phyloP scores from a whole-genome alignment of 2,329 filamentous ascomycete species.

The Talaromyces sp. region DNA sequence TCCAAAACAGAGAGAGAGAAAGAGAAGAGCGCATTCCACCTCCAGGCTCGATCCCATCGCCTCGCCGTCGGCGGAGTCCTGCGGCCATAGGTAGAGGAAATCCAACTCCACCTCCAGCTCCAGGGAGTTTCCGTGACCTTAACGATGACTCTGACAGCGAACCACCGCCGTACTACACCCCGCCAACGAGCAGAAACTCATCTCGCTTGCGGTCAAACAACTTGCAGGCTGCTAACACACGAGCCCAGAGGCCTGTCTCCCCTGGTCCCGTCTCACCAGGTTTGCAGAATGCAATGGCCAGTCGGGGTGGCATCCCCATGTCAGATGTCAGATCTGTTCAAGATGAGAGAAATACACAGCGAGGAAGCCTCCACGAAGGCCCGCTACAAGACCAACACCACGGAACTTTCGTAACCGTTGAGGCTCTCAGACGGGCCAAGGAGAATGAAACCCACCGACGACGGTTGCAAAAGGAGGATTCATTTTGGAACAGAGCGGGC shows the following conservation, averaged over 20 bases:
- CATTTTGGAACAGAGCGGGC: slow-evolving; percentile 51
- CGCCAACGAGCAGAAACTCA: slow-evolving; percentile 17
- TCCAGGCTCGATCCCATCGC: neutral
- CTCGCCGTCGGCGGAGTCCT: neutral
- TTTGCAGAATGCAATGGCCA: slow-evolving; percentile 57
- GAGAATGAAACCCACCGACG: slow-evolving; percentile 48
- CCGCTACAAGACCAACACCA: neutral
- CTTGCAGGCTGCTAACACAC: slow-evolving; percentile 47
- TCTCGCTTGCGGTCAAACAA: slow-evolving; percentile 53
- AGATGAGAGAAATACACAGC: slow-evolving; percentile 16
- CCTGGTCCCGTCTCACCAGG: slow-evolving; percentile 60
- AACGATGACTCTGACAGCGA: neutral
- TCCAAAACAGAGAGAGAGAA: neutral
- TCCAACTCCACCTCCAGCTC: neutral
- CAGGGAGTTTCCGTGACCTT: neutral
- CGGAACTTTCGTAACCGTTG: neutral
- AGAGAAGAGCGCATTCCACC: neutral
- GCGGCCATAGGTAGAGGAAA: neutral
- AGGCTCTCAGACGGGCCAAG: slow-evolving; percentile 17
- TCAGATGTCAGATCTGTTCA: slow-evolving; percentile 45
- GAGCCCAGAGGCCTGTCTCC: slow-evolving; percentile 48
- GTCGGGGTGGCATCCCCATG: slow-evolving; percentile 57
- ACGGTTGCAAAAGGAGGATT: slow-evolving; percentile 63
- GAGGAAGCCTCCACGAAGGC: neutral
- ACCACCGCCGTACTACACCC: slow-evolving; percentile 48